Base-by-base conservation (phyloP, 2,329 filamentous ascomycete species). In the Rasamsonia emersonii region DNA sequence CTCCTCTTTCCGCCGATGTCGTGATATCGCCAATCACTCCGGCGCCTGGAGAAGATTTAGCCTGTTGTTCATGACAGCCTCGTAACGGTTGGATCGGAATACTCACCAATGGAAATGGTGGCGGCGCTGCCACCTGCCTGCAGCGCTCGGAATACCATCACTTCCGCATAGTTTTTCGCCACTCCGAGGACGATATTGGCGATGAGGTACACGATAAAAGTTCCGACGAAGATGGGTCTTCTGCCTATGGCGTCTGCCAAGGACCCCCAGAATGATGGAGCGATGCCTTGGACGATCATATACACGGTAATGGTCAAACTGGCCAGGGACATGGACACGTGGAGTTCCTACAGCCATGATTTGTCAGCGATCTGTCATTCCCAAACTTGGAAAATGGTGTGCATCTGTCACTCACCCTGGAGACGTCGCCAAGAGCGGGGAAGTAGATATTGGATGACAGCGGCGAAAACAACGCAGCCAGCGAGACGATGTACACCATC, bases 201-300 rank as follows among this genome's bases (percentile, higher is more conserved):
- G 5, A 58, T 35, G 3, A 68, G 57, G 32, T 70, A 72, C 7
- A 72, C 59, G 14, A 53, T 18, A 19, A 73, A 65, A 2, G 65
- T 65, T 15, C 55, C 58, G 9, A 61, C 54, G 35, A 65, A 69
- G n/a, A 64, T 57, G 0, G 56, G 51, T 9, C 68, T 58, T 3
- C 69, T 58, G 0, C 69, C 69, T 4, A 62, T 39, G 0, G 53
- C 51, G 39, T 73, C 69, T 1, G 67, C 66, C 6, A 73, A 49
- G 0, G 66, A 58, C 5, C 62, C 65, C 62, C 65, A 71, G 30
- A 72, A 53, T 3, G 61, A 52, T 0, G 70, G 68, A 3, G 65
- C 61, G 10, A 72, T 46, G 4, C 65, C 70, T 48, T 73, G 70
- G 3, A 70, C 51, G 30, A 71, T 55, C 48, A 70, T 63, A 40